Base-by-base conservation (phyloP, 345 rosid species). In the Adansonia digitata region DNA sequence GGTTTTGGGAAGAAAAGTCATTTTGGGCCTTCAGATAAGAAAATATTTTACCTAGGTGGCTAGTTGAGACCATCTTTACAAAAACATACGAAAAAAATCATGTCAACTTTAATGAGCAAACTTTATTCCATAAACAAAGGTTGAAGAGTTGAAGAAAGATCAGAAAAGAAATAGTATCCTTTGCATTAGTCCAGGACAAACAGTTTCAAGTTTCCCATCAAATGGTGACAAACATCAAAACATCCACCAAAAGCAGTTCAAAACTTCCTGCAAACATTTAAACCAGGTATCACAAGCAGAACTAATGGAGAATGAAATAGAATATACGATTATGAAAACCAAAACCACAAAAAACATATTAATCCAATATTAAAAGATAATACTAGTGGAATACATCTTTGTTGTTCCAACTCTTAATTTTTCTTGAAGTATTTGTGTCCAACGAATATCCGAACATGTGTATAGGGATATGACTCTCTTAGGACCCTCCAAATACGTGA, bases 261-360 rank as follows among this genome's bases (percentile, higher is more conserved):
- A 69, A 31, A 72, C 53, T 27, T 42, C 80, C 83, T 80, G 79
- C 62, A n/a, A 42, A 69, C 39, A 73, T 71, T 64, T n/a, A 46
- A 71, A 75, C 53, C 63, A 24, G 11, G 14, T 11, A 49, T 62
- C 48, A n/a, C 26, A 18, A 35, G 45, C 51, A n/a, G 13, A 72
- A 57, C 20, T 45, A 24, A 7, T 20, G 1, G 14, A 40, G 31
- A 70, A 7, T 22, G n/a, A 48, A 2, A 48, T 24, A 53, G 34
- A n/a, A n/a, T n/a, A n/a, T n/a, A n/a, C n/a, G n/a, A n/a, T n/a
- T n/a, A n/a, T n/a, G n/a, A n/a, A n/a, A n/a, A n/a, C n/a, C n/a
- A n/a, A 27, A 64, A 20, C 18, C 17, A 40, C 9, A 13, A 39
- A 39, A 20, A 22, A 18, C n/a, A 60, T 5, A 60, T 14, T 40